A percentile compares a stretch with the other conserved stretches of the same genome.
phyloP scores from a whole-genome alignment of 2,329 filamentous ascomycete species.

The Claviceps arundinis region DNA sequence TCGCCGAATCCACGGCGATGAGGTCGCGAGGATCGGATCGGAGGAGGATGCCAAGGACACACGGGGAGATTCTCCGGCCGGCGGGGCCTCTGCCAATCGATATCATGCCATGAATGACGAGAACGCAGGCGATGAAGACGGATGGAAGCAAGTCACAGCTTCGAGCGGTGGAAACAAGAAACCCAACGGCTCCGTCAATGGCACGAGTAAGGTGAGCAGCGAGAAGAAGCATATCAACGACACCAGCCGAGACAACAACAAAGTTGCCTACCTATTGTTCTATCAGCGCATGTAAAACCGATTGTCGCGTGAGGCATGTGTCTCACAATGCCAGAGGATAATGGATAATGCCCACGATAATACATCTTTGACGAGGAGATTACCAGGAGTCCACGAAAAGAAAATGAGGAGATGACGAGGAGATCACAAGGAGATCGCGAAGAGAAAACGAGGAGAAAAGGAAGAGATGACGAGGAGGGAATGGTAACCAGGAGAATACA shows the following conservation, averaged over 20 bases:
- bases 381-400: not conserved
- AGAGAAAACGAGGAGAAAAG: no score
- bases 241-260: constrained; percentile 81
- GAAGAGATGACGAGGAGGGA: no score
- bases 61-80: constrained; percentile 12
- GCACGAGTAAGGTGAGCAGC: constrained; percentile 39
- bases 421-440: no score
- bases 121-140: constrained; percentile 51
- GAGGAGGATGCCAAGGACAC: constrained; percentile 60
- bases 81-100: constrained; percentile 48
- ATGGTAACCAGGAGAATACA: no score
- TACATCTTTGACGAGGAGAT: not conserved
- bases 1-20: constrained; percentile 69
- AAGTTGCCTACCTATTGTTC: constrained; percentile 92
- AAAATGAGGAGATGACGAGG: not conserved
- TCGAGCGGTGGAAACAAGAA: constrained; percentile 52
- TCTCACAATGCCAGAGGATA: no score
- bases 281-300: constrained; percentile 58
- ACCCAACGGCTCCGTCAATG: constrained; percentile 58
- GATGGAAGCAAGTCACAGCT: constrained; percentile 70
- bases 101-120: constrained; percentile 59
- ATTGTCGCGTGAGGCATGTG: not conserved
- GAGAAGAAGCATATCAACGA: constrained; percentile 47
- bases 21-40: constrained; percentile 74
- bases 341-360: not conserved